Evolutionary conservation across 2,329 filamentous ascomycete genomes (phyloP).

Genomic region (Apiospora aurea): DNA sequence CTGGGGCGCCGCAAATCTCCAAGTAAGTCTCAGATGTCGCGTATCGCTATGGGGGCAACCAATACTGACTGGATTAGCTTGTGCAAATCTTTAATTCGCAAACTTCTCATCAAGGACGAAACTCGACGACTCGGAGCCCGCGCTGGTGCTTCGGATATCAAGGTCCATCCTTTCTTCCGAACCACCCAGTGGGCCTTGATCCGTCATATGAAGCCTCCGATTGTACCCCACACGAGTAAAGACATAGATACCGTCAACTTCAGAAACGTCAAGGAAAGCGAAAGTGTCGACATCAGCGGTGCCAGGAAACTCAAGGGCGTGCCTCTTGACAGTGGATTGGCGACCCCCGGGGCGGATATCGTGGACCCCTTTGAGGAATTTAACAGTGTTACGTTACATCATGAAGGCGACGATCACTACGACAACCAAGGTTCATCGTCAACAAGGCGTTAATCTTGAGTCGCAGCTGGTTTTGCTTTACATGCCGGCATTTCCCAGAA

Average conservation of each 20-base stretch:
- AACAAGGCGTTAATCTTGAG: constrained; percentile 30
- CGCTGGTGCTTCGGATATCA: constrained; percentile 95
- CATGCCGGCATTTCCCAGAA: background rate
- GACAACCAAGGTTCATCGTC: constrained; percentile 38
- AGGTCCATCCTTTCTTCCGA: constrained; percentile 94
- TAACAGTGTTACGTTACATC: constrained; percentile 96
- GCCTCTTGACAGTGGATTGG: constrained; percentile 82
- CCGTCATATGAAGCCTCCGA: constrained; percentile 96
- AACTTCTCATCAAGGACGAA: constrained; percentile 97
- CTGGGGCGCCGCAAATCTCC: constrained; percentile 83
- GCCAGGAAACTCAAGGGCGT: constrained; percentile 74
- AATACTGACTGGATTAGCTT: constrained; percentile 61
- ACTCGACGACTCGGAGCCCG: constrained; percentile 90
- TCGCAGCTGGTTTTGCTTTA: background rate
- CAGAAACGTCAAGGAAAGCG: constrained; percentile 96
- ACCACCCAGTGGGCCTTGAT: constrained; percentile 96
- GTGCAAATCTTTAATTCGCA: constrained; percentile 95
- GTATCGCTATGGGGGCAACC: constrained; percentile 24
- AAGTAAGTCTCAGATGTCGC: constrained; percentile 70
- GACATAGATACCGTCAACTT: constrained; percentile 97
- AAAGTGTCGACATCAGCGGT: constrained; percentile 85
- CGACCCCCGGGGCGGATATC: constrained; percentile 78
- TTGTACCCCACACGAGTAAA: constrained; percentile 88
- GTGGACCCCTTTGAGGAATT: constrained; percentile 97
- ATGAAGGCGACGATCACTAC: constrained; percentile 83